Evolutionary conservation across 2,329 filamentous ascomycete genomes (phyloP), one percentile per base, ranked within the genome.

Genomic region (Alternaria arbusti): DNA sequence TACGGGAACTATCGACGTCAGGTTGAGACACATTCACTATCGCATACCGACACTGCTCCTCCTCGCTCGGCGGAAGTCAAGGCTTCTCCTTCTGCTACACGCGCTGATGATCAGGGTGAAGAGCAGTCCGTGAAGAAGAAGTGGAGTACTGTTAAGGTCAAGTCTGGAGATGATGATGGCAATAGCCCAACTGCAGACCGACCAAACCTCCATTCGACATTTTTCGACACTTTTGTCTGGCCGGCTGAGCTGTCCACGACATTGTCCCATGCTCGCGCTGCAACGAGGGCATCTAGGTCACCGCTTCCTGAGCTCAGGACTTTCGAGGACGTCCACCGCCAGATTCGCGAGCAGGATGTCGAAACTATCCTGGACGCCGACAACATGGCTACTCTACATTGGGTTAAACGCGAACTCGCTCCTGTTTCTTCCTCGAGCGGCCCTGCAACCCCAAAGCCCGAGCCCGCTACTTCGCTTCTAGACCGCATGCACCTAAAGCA

Each of bases 241-340:
- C 2, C 7, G 15, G 10, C 22, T 47, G 22, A 1, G 23, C 23
- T 2, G n/a, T 40, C 36, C 36, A 17, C 3, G 36, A 17, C 15
- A 26, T 32, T 9, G 6, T 7, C 22, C 3, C 15, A 13, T 36
- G 20, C 28, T 52, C 26, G 8, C 5, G 20, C 17, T 43, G 30
- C 13, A 12, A 45, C 15, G 7, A 22, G 13, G 11, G 26, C 36
- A 40, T n/a, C 36, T 30, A n/a, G 43, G 6, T 20, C 8, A 13
- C 28, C 28, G 25, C 45, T 20, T 40, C 49, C 49, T n/a, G 45
- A 61, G 52, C 52, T 61, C 52, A 56, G 22, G 6, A 56, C 51
- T 10, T 45, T 61, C 11, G 45, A 50, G 10, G 28, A 59, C n/a
- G 47, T 54, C 9, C 47, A 43, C 11, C 4, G 5, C 26, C 36